Conservation (phyloP, 805 yeast genomes). For the Saturnispora sekii region DNA sequence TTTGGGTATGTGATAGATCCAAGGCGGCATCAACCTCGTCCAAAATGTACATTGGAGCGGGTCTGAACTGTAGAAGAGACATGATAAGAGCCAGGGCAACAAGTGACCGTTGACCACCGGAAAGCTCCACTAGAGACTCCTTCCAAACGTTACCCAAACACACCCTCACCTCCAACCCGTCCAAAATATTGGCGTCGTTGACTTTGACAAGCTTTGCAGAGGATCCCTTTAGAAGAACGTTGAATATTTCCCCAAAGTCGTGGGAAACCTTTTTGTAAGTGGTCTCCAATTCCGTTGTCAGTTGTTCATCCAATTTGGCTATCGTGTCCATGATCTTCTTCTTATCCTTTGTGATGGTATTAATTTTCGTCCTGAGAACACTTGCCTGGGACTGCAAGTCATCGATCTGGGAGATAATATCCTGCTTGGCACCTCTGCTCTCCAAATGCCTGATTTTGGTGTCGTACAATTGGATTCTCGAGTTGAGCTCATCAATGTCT, state of each 20-base stretch:
- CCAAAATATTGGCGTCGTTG: conserved; percentile 72
- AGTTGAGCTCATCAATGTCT: conserved; percentile 53
- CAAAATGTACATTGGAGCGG: conserved; percentile 96
- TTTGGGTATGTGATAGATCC: conserved; percentile 94
- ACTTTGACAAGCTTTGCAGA: conserved; percentile 81
- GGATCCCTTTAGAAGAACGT: conserved; percentile 80
- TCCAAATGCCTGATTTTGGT: conserved; percentile 61
- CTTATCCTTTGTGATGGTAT: conserved; percentile 82
- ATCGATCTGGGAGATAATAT: conserved; percentile 86
- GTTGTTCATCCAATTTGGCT: conserved; percentile 71
- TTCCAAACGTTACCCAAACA: conserved; percentile 92
- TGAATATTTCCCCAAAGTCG: conserved; percentile 86
- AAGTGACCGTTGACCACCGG: conserved; percentile 95
- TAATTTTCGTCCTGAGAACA: conserved; percentile 68
- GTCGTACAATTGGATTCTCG: conserved; percentile 44
- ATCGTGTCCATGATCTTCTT: conserved; percentile 84
- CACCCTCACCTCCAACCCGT: conserved; percentile 86
- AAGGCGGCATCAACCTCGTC: conserved; percentile 99
- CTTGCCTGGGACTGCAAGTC: conserved; percentile 82
- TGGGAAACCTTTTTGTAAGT: conserved; percentile 82
- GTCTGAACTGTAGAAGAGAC: conserved; percentile 88
- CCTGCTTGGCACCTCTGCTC: conserved; percentile 65
- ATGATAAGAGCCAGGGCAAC: conserved; percentile 86
- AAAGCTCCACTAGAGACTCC: conserved; percentile 84
- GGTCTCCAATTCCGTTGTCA: conserved; percentile 67